phyloP scores from a whole-genome alignment of 345 rosid genomes.

The Syzygium oleosum region DNA sequence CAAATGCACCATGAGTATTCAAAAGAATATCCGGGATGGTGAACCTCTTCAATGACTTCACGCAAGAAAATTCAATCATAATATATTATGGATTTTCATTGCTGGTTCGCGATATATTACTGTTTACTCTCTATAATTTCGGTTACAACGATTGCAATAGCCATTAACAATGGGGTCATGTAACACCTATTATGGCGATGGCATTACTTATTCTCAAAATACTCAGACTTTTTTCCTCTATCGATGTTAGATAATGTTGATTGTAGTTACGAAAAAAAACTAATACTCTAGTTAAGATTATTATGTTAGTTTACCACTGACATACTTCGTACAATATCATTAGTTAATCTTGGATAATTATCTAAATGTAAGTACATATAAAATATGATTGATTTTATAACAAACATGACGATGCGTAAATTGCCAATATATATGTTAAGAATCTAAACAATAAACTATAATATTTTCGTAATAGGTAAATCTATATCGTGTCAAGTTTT shows the following conservation, averaged over 20 bases:
- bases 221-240: neutral
- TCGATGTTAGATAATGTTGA: neutral
- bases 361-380: accelerated
- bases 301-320: neutral
- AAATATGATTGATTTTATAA: neutral
- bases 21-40: neutral
- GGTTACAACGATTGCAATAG: neutral
- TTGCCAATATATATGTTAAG: neutral
- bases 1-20: neutral
- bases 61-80: too few relatives aligned
- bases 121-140: too few relatives aligned
- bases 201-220: neutral
- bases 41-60: neutral
- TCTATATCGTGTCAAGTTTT: neutral
- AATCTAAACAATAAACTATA: neutral
- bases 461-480: neutral
- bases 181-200: neutral
- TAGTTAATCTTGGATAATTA: neutral
- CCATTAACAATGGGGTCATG: neutral
- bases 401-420: neutral
- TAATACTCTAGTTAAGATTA: neutral
- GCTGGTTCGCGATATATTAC: too few relatives aligned
- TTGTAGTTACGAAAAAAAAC: neutral
- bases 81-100: too few relatives aligned
- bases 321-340: neutral